A percentile compares a stretch with the other conserved stretches of the same genome.
phyloP scores from a whole-genome alignment of 2,329 filamentous ascomycete genomes.

The Fusarium palustre region DNA sequence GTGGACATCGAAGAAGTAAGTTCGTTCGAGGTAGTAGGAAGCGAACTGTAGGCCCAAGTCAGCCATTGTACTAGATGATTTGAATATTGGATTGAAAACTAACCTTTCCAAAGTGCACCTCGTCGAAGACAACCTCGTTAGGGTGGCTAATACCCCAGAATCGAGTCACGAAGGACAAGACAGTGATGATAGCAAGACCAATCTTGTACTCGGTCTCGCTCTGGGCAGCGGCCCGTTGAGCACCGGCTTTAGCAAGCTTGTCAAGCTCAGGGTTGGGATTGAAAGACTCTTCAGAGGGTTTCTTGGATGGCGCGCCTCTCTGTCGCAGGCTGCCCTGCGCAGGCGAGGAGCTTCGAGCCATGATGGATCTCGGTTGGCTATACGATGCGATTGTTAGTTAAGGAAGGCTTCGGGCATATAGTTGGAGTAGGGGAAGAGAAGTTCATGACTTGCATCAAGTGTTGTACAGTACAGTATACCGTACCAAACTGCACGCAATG shows the following conservation, averaged over 20 bases:
- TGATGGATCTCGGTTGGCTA: conserved; percentile 48
- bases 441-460: not conserved
- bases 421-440: not conserved
- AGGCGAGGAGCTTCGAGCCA: conserved; percentile 63
- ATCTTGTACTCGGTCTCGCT: conserved; percentile 89
- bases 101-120: conserved; percentile 99
- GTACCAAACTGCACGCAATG: not conserved
- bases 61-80: conserved; percentile 14
- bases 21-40: conserved; percentile 90
- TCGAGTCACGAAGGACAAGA: conserved; percentile 87
- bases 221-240: conserved; percentile 52
- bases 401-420: not conserved
- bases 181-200: conserved; percentile 79
- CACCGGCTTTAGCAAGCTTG: conserved; percentile 57
- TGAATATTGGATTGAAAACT: conserved; percentile 40
- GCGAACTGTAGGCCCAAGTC: conserved; percentile 65
- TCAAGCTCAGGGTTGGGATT: conserved; percentile 63
- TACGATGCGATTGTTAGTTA: conserved; percentile 37
- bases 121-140: conserved; percentile 97
- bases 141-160: conserved; percentile 98
- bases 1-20: conserved; percentile 99
- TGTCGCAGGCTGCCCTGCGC: conserved; percentile 71
- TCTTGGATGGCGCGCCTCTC: conserved; percentile 66
- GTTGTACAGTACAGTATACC: too few species aligned
- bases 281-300: conserved; percentile 55